Evolutionary conservation across 106 monocot species (phyloP).

Genomic region (Dactylorhiza incarnata): DNA sequence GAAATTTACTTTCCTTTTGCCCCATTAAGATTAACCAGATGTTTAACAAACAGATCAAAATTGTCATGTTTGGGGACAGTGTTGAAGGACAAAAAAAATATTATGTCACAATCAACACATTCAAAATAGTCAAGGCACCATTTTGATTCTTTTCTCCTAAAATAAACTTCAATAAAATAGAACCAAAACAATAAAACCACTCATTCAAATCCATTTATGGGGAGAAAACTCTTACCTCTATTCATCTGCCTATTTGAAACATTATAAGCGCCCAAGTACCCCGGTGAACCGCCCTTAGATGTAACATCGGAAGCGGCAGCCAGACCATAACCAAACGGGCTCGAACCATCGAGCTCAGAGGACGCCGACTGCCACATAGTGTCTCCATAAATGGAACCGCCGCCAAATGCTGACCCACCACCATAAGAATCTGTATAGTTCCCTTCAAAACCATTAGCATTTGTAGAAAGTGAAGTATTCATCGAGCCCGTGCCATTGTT

Average conservation of each 20-base stretch:
- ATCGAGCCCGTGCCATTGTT: constrained; percentile 21
- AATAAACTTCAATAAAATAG: neutral
- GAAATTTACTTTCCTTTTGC: no score
- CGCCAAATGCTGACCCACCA: constrained; percentile 23
- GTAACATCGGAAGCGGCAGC: constrained; percentile 34
- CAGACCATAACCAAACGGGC: constrained; percentile 64
- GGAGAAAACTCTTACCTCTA: constrained; percentile 37
- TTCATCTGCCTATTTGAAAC: constrained; percentile 42
- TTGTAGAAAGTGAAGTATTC: constrained; percentile 25
- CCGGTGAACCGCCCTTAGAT: constrained; percentile 24
- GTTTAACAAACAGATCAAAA: neutral
- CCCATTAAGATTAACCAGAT: no score
- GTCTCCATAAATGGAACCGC: constrained; percentile 44
- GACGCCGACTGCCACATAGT: constrained; percentile 47
- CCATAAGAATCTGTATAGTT: constrained; percentile 39
- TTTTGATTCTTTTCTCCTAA: neutral
- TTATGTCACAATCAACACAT: neutral
- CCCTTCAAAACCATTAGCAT: constrained; percentile 32
- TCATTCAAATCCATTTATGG: neutral
- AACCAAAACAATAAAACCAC: neutral
- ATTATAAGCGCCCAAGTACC: constrained; percentile 47
- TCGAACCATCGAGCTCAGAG: constrained; percentile 47
- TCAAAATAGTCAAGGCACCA: no score
- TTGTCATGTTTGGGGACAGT: no score
- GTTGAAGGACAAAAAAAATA: no score